A percentile compares a stretch with the other conserved stretches of the same genome.
Conservation (phyloP, 106 monocot species). For the Xerophyta viscosa region DNA sequence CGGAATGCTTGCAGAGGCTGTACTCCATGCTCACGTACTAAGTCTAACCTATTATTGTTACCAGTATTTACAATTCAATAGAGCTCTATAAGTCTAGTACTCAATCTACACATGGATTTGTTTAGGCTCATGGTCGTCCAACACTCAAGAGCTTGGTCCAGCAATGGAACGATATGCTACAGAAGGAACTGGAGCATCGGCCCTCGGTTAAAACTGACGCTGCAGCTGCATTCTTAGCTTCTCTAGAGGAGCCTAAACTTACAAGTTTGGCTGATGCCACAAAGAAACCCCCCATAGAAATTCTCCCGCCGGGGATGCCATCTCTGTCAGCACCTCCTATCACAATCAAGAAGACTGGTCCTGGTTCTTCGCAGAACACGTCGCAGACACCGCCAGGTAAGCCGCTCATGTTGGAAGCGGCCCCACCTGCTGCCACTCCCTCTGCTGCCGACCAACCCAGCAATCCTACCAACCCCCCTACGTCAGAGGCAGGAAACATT, state of each 20-base stretch:
- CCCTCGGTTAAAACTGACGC: conserved; percentile 71
- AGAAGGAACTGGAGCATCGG: conserved; percentile 62
- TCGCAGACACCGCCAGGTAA: conserved; percentile 19
- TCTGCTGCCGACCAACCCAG: neutral
- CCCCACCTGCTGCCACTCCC: conserved; percentile 16
- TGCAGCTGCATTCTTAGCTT: conserved; percentile 73
- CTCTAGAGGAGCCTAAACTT: conserved; percentile 91
- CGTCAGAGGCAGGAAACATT: neutral
- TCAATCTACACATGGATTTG: neutral
- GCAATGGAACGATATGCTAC: conserved; percentile 80
- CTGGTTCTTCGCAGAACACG: conserved; percentile 10
- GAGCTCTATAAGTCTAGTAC: neutral
- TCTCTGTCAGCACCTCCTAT: conserved; percentile 75
- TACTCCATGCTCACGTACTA: conserved; percentile 87
- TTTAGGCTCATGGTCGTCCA: conserved; percentile 83
- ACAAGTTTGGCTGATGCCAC: conserved; percentile 71
- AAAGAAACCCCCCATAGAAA: conserved; percentile 95
- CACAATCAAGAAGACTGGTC: conserved; percentile 54
- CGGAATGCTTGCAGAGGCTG: conserved; percentile 97
- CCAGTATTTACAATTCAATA: neutral
- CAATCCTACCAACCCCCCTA: neutral
- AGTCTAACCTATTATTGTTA: neutral
- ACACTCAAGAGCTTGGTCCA: conserved; percentile 59
- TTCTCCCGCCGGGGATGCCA: conserved; percentile 93
- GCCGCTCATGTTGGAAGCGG: conserved; percentile 45